phyloP scores from a whole-genome alignment of 306 rosid genomes.

The Sindora glabra region DNA sequence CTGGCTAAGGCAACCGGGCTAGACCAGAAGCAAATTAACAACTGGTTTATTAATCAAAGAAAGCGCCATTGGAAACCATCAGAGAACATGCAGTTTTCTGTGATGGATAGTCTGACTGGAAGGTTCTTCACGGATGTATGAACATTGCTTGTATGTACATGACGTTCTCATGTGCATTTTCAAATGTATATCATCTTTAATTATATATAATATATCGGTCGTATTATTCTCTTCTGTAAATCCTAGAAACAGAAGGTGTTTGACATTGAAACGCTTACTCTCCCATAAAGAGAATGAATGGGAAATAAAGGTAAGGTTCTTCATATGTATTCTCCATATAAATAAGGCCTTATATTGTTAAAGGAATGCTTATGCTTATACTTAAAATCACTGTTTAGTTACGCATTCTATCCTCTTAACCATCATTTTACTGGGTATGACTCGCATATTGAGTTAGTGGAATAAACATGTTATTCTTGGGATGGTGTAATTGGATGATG shows the following conservation, averaged over 20 bases:
- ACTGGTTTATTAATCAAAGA: slow-evolving; percentile 95
- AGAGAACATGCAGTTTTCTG: slow-evolving; percentile 68
- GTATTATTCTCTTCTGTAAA: slow-evolving; percentile 30
- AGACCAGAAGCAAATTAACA: slow-evolving; percentile 92
- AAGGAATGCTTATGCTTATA: slow-evolving; percentile 14
- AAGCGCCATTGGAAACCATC: slow-evolving; percentile 98
- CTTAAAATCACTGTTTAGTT: too few species aligned
- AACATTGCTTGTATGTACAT: slow-evolving; percentile 13
- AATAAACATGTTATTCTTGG: too few species aligned
- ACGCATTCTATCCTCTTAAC: too few species aligned
- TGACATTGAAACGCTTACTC: slow-evolving; percentile 25
- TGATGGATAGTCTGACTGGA: slow-evolving; percentile 57
- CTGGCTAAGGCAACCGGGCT: slow-evolving; percentile 78
- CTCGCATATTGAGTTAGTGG: too few species aligned
- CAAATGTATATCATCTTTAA: slow-evolving; percentile 21
- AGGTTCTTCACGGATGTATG: slow-evolving; percentile 41
- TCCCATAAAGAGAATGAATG: slow-evolving; percentile 8
- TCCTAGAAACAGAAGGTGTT: slow-evolving; percentile 17
- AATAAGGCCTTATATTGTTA: slow-evolving; percentile 17
- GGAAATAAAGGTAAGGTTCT: slow-evolving; percentile 23
- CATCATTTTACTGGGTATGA: too few species aligned
- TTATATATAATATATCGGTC: background rate
- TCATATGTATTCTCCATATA: slow-evolving; percentile 20
- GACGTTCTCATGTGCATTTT: background rate
- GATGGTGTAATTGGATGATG: too few species aligned